A percentile compares a stretch with the other conserved stretches of the same genome.
These are phyloP conservation scores for Nakaseomyces uthaithaninus DNA, from an alignment of 1,139 yeast species.

Conservation along the genomic window DNA sequence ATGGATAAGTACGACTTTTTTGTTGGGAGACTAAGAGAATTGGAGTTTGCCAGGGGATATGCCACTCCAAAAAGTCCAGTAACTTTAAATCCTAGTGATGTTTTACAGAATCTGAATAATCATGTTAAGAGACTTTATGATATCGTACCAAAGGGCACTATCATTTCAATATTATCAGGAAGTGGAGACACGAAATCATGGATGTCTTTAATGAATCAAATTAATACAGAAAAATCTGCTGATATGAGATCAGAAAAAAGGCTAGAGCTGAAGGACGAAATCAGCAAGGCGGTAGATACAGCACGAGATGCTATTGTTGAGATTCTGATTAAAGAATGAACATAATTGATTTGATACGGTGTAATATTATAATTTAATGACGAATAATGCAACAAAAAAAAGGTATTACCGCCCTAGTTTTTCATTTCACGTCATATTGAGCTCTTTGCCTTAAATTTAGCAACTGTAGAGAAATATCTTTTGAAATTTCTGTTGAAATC, in stretches of 20 bases:
- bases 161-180: slow-evolving; percentile 55
- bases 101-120: slow-evolving; percentile 34
- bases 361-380: background rate
- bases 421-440: background rate
- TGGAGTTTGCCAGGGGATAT: slow-evolving; percentile 40
- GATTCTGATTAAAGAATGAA: slow-evolving; percentile 12
- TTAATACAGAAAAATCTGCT: no score
- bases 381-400: background rate
- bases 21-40: slow-evolving; percentile 50
- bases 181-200: slow-evolving; percentile 49
- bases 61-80: slow-evolving; percentile 17
- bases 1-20: slow-evolving; percentile 40
- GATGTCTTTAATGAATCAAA: slow-evolving; percentile 35
- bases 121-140: slow-evolving; percentile 45
- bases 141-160: slow-evolving; percentile 48
- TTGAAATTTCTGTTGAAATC: no score
- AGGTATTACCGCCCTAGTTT: no score
- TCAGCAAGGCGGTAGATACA: slow-evolving; percentile 38
- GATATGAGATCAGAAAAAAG: no score
- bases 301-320: slow-evolving; percentile 52
- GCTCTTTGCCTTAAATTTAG: no score
- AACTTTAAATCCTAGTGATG: slow-evolving; percentile 34
- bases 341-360: background rate
- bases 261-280: slow-evolving; percentile 36
- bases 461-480: no score